Base-by-base conservation (phyloP, 768 basidiomycete species). In the Cantharellus cinnabarinus region DNA sequence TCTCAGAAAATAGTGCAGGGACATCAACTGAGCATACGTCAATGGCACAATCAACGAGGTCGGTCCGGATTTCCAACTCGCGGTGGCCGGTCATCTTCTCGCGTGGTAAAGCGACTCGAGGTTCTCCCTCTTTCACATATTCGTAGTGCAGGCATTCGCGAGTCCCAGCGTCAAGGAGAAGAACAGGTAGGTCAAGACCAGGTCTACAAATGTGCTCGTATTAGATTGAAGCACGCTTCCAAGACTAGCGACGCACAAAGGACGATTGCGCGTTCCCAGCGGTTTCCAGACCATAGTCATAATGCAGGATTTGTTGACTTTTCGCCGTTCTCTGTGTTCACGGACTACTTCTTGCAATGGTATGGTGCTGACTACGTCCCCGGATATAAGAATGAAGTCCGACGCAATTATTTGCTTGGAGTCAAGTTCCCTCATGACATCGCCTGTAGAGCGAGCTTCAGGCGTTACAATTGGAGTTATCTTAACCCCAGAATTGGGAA, bases 21-120 rank as follows among this genome's bases (percentile, higher is more conserved):
- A 98, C 90, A 76, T 95, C 90, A 29, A 89, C 82, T 29, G 88
- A 89, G 72, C 95, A 99, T 41, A 99, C 78, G 64, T 97, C 91
- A 62, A 94, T 93, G 38, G 79, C 80, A 66, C 85, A 86, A 68
- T 89, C 85, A 62, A 91, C 81, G 57, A 89, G 76, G 72, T 94
- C 91, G 67, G 88, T 83, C 51, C 89, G 79, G 60, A 89, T 80
- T 63, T 93, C 89, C 14, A 94, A 72, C 66, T 94, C 86, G 0
- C 82, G 77, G 65, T 87, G 87, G 4, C 74, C 73, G 38, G 70
- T 73, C 4, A 91, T 71, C 56, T 88, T 73, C 68, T 85, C 88
- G 52, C 86, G 78, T n/a, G 90, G 89, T 39, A 94, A 77, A 50
- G 73, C 74, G 56, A 78, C 77, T 41, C 74, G 68, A 41, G 72